Percentiles rank a stretch among this genome's conserved stretches.
Evolutionary conservation across 345 rosid genomes (phyloP).

Genomic region (Hibiscus trionum): DNA sequence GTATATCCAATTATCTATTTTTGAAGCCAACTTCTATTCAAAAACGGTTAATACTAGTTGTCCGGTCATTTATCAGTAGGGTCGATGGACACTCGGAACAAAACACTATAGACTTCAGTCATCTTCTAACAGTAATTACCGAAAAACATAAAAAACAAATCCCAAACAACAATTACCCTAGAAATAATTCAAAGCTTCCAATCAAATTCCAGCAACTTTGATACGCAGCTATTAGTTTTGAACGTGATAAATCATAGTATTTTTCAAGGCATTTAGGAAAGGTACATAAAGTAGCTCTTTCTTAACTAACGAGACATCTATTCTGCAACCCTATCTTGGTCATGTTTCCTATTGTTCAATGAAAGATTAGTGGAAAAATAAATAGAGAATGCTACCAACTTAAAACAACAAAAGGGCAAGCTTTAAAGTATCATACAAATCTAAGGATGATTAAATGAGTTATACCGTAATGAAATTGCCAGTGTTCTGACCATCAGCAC

Average conservation of each 20-base stretch:
- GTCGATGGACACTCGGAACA: neutral
- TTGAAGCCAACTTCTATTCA: neutral
- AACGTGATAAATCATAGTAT: neutral
- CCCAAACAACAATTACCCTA: neutral
- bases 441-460: neutral
- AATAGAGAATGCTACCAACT: neutral
- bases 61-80: neutral
- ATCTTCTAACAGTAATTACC: neutral
- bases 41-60: neutral
- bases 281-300: neutral
- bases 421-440: neutral
- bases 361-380: neutral
- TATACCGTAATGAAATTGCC: conserved; percentile 78
- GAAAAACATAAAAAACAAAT: neutral
- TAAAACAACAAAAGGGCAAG: neutral
- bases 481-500: conserved; percentile 76
- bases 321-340: neutral
- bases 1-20: neutral
- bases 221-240: neutral
- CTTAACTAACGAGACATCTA: neutral
- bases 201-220: neutral
- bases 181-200: neutral
- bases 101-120: neutral
- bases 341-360: neutral
- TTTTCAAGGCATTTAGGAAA: neutral